Percentiles rank a stretch among this genome's conserved stretches.
phyloP scores from a whole-genome alignment of 1,284 basidiomycete species.

The Irpex sp. region DNA sequence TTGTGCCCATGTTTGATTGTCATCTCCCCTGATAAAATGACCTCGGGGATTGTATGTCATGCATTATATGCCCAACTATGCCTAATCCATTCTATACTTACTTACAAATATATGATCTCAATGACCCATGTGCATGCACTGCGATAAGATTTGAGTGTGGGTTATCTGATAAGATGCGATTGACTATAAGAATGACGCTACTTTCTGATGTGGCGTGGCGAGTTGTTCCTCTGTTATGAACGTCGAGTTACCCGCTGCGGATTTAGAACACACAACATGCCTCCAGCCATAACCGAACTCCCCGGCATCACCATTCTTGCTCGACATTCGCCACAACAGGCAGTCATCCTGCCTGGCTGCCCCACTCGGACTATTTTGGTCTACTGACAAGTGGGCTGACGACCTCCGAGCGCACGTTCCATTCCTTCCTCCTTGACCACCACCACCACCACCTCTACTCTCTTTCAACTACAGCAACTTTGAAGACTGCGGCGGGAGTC shows the following conservation, averaged over 20 bases:
- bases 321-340: no score
- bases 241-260: neutral
- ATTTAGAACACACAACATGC: neutral
- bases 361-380: neutral
- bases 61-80: no score
- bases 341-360: neutral
- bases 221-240: neutral
- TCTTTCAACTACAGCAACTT: neutral
- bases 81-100: no score
- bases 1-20: no score
- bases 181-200: neutral
- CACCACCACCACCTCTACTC: neutral
- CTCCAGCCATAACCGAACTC: neutral
- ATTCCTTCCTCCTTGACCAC: neutral
- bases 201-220: neutral
- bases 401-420: neutral
- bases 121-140: neutral
- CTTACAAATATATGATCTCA: no score
- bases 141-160: neutral
- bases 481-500: neutral
- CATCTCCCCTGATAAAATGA: no score
- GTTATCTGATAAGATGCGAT: neutral
- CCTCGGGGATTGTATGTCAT: no score
- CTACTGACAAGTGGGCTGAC: neutral
- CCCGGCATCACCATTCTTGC: neutral